Base-by-base conservation (phyloP, 78 protist species). In the Isochrysis galbana region DNA sequence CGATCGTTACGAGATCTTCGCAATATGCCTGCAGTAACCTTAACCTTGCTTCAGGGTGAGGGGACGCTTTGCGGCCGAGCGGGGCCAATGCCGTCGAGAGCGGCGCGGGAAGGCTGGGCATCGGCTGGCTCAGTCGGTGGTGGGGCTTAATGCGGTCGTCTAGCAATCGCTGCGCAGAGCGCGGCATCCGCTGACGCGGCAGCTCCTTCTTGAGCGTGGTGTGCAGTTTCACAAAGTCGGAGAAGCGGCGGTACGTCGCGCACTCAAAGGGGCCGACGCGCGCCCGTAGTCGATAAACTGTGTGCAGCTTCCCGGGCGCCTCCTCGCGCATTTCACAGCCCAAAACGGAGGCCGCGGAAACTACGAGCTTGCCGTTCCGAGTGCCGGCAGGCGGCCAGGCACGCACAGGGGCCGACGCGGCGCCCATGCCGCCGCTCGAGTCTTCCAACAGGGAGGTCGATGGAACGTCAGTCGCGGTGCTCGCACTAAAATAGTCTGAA, bases 221-320 rank as follows among this genome's bases (percentile, higher is more conserved):
- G 42, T 72, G n/a, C 48, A 77, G 84, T 29, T 77, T 36, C 44
- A 77, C 32, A 26, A 77, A 77, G 34, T 36, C 84, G 46, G 84
- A 77, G 84, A 39, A 77, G 47, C 84, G 84, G 45, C 84, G 84
- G 84, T 39, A 39, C 32, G 84, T 77, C 36, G 84, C 39, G 46
- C 46, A 39, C 84, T 77, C 84, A 29, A 77, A 77, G 47, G 84
- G 84, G 5, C 84, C 84, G 5, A 77, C 46, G 2, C 84, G 84
- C 32, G 47, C 44, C 1, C 4, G 21, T 29, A 77, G 44, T 46
- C 2, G 84, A 46, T 39, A 77, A 46, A 39, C 84, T 19, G 46
- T 39, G 84, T 77, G 84, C 32, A 11, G 84, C 82, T 72, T 72
- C 32, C 4, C 32, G 32, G 11, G 36, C 36, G 32, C 41, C 19